Base-by-base conservation (phyloP, 2,329 filamentous ascomycete species). In the Ophiosphaerella narmari region DNA sequence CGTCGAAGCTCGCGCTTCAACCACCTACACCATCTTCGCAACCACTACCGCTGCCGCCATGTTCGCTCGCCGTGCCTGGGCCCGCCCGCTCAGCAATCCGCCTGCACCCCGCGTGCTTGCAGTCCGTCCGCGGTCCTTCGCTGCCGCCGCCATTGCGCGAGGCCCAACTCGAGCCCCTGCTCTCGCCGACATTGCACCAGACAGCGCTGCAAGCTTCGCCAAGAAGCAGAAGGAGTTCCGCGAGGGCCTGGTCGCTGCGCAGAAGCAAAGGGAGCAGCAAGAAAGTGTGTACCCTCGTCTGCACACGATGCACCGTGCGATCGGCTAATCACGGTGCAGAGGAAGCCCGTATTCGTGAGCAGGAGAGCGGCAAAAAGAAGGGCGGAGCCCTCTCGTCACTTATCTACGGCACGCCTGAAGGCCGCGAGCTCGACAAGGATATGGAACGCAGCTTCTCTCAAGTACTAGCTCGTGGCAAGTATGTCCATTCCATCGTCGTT, bases 401-500 rank as follows among this genome's bases (percentile, higher is more conserved):
- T 63, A 96, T 99, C 71, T 97, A 99, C 76, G 94, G 94, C 67
- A 99, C 94, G 12, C 91, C 94, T 69, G 93, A 97, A 76, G 94
- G 92, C 29, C 86, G 92, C 54, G 89, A 96, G 77, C 85, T 97
- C 72, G 94, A 99, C 69, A 89, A 90, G 58, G 93, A 97, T 77
- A 93, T 99, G 68, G 91, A 97, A 78, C 87, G 92, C 50, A 95
- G 90, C 71, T 99, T 97, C 78, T 95, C 90, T 43, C 92, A 97
- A 74, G 90, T 97, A 38, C 80, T 99, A 39, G 94, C 94, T 21
- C 85, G 94, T 59, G 94, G 94, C 70, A 99, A 99, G 78, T 99
- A 99, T 69, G 92, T 99, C 46, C 94, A 99, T 76, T 95, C 91
- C 39, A 97, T 99, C 73, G 91, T 96, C 51, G 91, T 96, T 70